Evolutionary conservation across 179 eudicot genomes (phyloP).

Genomic region (Beta lomatogona): DNA sequence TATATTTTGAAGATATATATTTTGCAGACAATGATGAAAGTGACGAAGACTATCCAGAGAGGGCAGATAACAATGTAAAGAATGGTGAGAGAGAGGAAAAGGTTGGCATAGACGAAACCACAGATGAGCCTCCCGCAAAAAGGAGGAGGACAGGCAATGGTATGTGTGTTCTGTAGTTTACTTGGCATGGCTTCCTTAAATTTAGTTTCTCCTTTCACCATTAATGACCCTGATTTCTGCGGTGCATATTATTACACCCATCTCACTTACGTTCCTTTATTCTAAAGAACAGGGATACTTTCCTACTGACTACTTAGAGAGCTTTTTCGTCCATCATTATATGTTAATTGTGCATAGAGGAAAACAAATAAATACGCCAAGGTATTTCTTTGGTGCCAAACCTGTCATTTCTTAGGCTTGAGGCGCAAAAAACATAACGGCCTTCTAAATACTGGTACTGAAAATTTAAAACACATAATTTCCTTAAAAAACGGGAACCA

Average conservation of each 20-base stretch:
- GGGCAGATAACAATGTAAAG: neutral
- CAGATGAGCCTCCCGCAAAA: constrained; percentile 32
- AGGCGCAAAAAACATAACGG: no score
- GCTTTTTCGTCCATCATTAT: neutral
- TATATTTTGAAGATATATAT: constrained; percentile 11
- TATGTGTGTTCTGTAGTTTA: constrained; percentile 16
- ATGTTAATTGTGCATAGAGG: neutral
- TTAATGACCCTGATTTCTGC: neutral
- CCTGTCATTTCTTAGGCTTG: no score
- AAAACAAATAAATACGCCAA: neutral
- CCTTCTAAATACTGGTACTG: no score
- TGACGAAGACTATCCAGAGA: constrained; percentile 12
- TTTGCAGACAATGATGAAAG: constrained; percentile 30
- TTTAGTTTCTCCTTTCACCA: neutral
- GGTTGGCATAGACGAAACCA: constrained; percentile 3
- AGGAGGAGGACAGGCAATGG: constrained; percentile 22
- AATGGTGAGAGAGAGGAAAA: constrained; percentile 9
- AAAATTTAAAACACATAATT: no score
- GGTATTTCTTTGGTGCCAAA: neutral
- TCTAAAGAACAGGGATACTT: neutral
- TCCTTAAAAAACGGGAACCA: no score
- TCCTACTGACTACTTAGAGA: neutral
- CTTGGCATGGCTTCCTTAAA: neutral
- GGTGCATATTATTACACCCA: neutral
- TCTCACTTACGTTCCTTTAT: neutral